Conservation (phyloP, 331 rosid species). For the Rhamnella rubrinervis region DNA sequence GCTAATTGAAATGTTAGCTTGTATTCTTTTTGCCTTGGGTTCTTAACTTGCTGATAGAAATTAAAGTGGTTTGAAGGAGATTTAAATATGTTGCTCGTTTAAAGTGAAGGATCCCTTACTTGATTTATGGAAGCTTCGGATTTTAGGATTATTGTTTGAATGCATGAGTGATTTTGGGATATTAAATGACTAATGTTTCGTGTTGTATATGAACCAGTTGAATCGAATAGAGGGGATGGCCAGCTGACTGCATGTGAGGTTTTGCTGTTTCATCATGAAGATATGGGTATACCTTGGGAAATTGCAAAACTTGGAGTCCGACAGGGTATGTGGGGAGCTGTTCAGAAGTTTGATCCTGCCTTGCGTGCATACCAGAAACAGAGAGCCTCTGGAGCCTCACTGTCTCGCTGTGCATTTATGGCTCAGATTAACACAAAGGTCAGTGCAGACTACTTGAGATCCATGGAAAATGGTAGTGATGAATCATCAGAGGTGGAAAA, state of each 20-base stretch:
- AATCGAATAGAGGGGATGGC: slow-evolving; percentile 65
- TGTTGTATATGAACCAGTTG: slow-evolving; percentile 50
- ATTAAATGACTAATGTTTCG: slow-evolving; percentile 18
- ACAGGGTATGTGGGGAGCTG: slow-evolving; percentile 99
- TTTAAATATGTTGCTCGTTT: background rate
- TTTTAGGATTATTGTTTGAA: background rate
- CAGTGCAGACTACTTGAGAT: slow-evolving; percentile 57
- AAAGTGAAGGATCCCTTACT: slow-evolving; percentile 9
- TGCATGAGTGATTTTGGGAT: slow-evolving; percentile 8
- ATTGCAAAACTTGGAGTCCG: slow-evolving; percentile 93
- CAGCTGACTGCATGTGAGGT: slow-evolving; percentile 82
- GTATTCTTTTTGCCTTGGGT: background rate
- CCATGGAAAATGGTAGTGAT: slow-evolving; percentile 43
- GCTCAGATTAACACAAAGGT: slow-evolving; percentile 77
- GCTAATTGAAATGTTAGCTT: slow-evolving; percentile 1
- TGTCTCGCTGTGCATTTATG: slow-evolving; percentile 56
- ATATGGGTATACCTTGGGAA: slow-evolving; percentile 99
- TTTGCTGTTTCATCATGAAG: slow-evolving; percentile 81
- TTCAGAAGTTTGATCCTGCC: slow-evolving; percentile 85
- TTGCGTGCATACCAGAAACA: slow-evolving; percentile 66
- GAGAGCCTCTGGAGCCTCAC: slow-evolving; percentile 54
- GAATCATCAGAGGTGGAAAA: slow-evolving; percentile 43
- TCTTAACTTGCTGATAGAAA: background rate
- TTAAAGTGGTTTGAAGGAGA: background rate
- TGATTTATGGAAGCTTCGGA: too few relatives aligned